Conservation (phyloP, 495 filamentous ascomycete genomes). For the Rusavskia elegans region DNA sequence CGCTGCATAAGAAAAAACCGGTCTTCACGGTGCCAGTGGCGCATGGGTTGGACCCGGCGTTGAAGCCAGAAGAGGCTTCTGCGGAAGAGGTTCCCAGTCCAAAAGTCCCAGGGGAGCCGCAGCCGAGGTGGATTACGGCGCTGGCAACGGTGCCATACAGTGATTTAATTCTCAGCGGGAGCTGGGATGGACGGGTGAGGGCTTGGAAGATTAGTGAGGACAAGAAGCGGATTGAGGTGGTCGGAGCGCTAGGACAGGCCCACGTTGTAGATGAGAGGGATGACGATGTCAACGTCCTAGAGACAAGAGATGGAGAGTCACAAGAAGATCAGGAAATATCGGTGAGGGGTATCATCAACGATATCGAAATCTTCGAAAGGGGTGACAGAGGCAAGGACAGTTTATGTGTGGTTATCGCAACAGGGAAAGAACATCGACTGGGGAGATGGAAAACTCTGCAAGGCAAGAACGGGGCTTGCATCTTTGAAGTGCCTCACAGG, state of each 20-base stretch:
- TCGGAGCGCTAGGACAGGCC: conserved; percentile 46
- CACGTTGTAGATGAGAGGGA: neutral
- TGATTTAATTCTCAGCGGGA: conserved; percentile 74
- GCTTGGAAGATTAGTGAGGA: conserved; percentile 76
- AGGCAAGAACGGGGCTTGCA: conserved; percentile 60
- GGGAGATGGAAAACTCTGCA: conserved; percentile 57
- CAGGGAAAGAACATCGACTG: conserved; percentile 73
- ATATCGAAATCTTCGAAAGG: conserved; percentile 66
- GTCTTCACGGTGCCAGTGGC: conserved; percentile 64
- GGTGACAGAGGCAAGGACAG: conserved; percentile 55
- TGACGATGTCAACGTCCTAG: conserved; percentile 11
- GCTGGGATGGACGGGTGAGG: conserved; percentile 80
- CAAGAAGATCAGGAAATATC: conserved; percentile 15
- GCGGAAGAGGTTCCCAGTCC: conserved; percentile 38
- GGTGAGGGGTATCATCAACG: conserved; percentile 69
- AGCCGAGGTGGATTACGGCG: conserved; percentile 82
- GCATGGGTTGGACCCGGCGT: conserved; percentile 62
- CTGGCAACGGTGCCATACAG: conserved; percentile 71
- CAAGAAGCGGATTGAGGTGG: conserved; percentile 56
- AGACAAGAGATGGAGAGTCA: conserved; percentile 14
- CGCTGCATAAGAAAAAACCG: conserved; percentile 84
- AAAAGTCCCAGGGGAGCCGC: conserved; percentile 38
- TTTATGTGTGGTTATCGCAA: conserved; percentile 62
- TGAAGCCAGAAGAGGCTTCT: conserved; percentile 46
- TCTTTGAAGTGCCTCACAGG: conserved; percentile 59